Conservation (phyloP, 2,329 filamentous ascomycete genomes). For the Fusarium nanum region DNA sequence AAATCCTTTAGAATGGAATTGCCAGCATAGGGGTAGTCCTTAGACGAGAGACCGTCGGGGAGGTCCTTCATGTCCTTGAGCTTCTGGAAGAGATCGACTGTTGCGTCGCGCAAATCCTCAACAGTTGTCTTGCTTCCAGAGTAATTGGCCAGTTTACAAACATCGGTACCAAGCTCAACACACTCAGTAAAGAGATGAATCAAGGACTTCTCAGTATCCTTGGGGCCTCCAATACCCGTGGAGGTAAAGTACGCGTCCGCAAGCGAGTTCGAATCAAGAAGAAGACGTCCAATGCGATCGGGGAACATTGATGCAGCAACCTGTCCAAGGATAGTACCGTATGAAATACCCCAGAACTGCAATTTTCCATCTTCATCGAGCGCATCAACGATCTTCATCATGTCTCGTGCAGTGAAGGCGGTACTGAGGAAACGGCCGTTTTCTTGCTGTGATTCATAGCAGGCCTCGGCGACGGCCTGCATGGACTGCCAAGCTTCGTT, state of each 20-base stretch:
- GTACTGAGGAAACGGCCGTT: slow-evolving; percentile 49
- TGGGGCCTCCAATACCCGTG: slow-evolving; percentile 15
- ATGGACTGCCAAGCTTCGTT: slow-evolving; percentile 6
- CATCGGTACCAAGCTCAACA: slow-evolving; percentile 19
- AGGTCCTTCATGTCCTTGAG: slow-evolving; percentile 4
- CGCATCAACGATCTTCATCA: slow-evolving; percentile 55
- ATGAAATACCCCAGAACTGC: slow-evolving; percentile 51
- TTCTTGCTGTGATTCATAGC: slow-evolving; percentile 43
- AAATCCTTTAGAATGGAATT: slow-evolving; percentile 20
- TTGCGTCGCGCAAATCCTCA: slow-evolving; percentile 16
- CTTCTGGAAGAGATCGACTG: slow-evolving; percentile 13
- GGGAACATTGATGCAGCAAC: slow-evolving; percentile 42
- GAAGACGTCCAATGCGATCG: slow-evolving; percentile 36
- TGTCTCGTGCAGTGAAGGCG: slow-evolving; percentile 53
- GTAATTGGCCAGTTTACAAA: slow-evolving; percentile 29
- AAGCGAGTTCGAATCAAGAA: slow-evolving; percentile 38
- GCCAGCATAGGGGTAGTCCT: slow-evolving; percentile 11
- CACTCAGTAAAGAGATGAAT: slow-evolving; percentile 31
- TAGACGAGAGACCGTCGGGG: slow-evolving; percentile 8
- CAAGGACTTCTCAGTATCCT: slow-evolving; percentile 27
- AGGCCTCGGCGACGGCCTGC: slow-evolving; percentile 30
- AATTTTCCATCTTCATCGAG: slow-evolving; percentile 51
- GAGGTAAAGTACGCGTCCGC: slow-evolving; percentile 28
- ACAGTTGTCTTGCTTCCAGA: slow-evolving; percentile 22
- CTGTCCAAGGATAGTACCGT: slow-evolving; percentile 40